Percentiles rank a stretch among this genome's conserved stretches.
Conservation (phyloP, 2,329 filamentous ascomycete genomes). For the Gnomoniopsis sp. region DNA sequence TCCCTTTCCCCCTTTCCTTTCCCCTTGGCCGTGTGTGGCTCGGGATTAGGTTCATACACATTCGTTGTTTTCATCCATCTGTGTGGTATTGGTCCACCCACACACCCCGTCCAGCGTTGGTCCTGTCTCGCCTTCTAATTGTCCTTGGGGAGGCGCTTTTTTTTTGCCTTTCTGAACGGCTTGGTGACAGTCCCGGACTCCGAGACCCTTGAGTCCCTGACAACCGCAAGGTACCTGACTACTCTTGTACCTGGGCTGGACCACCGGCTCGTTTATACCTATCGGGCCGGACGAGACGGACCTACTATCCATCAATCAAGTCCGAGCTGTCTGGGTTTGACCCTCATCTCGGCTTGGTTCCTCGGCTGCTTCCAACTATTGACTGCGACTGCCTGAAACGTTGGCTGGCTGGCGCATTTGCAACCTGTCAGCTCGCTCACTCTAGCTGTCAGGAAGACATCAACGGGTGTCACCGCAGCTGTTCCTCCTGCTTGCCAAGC, state of each 20-base stretch:
- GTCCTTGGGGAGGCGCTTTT: not conserved
- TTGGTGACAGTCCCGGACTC: not conserved
- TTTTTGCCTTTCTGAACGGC: not conserved
- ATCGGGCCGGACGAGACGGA: not conserved
- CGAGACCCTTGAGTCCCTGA: constrained; percentile 11
- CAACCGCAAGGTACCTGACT: constrained; percentile 8
- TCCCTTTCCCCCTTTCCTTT: constrained; percentile 10
- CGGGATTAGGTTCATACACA: constrained; percentile 12
- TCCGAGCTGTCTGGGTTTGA: constrained; percentile 9
- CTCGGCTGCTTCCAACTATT: not conserved
- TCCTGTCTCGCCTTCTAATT: not conserved
- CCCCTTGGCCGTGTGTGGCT: constrained; percentile 1
- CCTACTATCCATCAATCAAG: not conserved
- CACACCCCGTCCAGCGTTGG: not conserved
- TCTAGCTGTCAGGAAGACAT: not conserved
- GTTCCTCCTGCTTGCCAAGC: constrained; percentile 3
- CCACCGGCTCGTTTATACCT: not conserved
- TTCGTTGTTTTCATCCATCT: not conserved
- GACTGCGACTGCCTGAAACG: constrained; percentile 3
- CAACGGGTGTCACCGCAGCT: constrained; percentile 14
- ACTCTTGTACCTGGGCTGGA: not conserved
- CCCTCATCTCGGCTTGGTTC: not conserved
- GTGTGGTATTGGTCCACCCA: constrained; percentile 17
- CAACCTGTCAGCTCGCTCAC: not conserved
- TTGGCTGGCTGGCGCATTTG: constrained; percentile 7